Conservation (phyloP, 2,329 filamentous ascomycete species). For the Penicillium sp. region DNA sequence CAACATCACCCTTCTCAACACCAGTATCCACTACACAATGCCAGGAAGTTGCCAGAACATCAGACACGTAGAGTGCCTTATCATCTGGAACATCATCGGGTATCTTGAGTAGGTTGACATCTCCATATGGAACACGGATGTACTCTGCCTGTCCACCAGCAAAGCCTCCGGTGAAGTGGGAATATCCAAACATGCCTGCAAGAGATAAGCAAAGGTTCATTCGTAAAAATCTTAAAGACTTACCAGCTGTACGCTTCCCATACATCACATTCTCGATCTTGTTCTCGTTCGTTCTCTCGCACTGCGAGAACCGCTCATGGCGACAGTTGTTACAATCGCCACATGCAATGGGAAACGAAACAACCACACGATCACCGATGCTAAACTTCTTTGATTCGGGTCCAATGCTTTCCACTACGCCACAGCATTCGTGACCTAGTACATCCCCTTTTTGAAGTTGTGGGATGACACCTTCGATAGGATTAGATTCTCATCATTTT, state of each 20-base stretch:
- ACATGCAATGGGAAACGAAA: slow-evolving; percentile 79
- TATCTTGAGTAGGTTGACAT: slow-evolving; percentile 77
- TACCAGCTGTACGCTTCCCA: slow-evolving; percentile 70
- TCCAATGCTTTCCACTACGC: slow-evolving; percentile 57
- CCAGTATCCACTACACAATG: slow-evolving; percentile 81
- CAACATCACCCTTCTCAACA: slow-evolving; percentile 73
- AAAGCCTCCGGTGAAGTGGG: slow-evolving; percentile 78
- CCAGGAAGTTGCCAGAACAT: slow-evolving; percentile 77
- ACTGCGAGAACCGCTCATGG: slow-evolving; percentile 75
- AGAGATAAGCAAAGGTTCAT: not conserved
- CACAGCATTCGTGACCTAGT: slow-evolving; percentile 61
- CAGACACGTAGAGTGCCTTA: slow-evolving; percentile 77
- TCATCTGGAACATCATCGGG: slow-evolving; percentile 81
- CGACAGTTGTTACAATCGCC: slow-evolving; percentile 72
- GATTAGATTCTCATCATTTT: not conserved
- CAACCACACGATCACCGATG: slow-evolving; percentile 71
- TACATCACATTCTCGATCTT: slow-evolving; percentile 73
- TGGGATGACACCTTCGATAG: slow-evolving; percentile 46
- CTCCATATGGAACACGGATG: slow-evolving; percentile 75
- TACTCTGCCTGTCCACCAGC: slow-evolving; percentile 88
- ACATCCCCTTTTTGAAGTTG: slow-evolving; percentile 66
- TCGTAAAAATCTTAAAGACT: slow-evolving; percentile 23
- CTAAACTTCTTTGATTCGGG: slow-evolving; percentile 55
- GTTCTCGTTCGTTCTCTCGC: slow-evolving; percentile 77
- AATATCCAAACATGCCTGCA: slow-evolving; percentile 67